These are phyloP conservation scores for Phoenix dactylifera DNA, from an alignment of 176 grass and related monocot species.

Conservation along the genomic window DNA sequence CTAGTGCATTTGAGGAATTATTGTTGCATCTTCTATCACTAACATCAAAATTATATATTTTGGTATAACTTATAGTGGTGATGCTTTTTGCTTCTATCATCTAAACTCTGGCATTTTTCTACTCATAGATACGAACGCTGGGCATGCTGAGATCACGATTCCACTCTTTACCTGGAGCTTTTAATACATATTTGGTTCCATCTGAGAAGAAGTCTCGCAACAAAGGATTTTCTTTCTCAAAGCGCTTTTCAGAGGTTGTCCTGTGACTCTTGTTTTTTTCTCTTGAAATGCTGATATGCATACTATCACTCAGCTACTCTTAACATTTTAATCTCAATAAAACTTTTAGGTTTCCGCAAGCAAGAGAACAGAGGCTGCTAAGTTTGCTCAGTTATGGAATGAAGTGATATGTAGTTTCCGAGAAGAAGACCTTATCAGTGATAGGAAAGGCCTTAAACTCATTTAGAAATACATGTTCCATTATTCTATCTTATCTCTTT, in stretches of 20 bases:
- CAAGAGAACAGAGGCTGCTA: slow-evolving; percentile 98
- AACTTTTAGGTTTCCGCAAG: slow-evolving; percentile 65
- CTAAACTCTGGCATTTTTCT: slow-evolving; percentile 1
- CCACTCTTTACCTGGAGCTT: slow-evolving; percentile 92
- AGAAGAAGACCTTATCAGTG: slow-evolving; percentile 94
- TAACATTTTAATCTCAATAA: too few species aligned
- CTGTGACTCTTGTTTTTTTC: not conserved
- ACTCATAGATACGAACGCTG: slow-evolving; percentile 64
- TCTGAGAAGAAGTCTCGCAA: slow-evolving; percentile 50
- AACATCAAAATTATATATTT: too few species aligned
- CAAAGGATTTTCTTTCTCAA: slow-evolving; percentile 66
- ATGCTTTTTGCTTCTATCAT: too few species aligned
- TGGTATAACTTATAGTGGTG: too few species aligned
- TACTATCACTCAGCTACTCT: too few species aligned
- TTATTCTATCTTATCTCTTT: too few species aligned
- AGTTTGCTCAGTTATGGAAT: slow-evolving; percentile 99
- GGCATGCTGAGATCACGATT: slow-evolving; percentile 97
- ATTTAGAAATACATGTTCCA: slow-evolving; percentile 1
- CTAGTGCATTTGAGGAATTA: too few species aligned
- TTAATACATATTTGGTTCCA: slow-evolving; percentile 87
- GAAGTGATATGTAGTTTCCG: slow-evolving; percentile 90
- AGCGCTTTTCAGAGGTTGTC: slow-evolving; percentile 83
- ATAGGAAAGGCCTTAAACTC: slow-evolving; percentile 53
- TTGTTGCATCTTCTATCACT: too few species aligned
- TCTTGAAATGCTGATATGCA: too few species aligned